Percentiles rank a stretch among this genome's conserved stretches.
These are phyloP conservation scores for Cercospora citrullina DNA, from an alignment of 2,329 filamentous ascomycete genomes.

Conservation along the genomic window DNA sequence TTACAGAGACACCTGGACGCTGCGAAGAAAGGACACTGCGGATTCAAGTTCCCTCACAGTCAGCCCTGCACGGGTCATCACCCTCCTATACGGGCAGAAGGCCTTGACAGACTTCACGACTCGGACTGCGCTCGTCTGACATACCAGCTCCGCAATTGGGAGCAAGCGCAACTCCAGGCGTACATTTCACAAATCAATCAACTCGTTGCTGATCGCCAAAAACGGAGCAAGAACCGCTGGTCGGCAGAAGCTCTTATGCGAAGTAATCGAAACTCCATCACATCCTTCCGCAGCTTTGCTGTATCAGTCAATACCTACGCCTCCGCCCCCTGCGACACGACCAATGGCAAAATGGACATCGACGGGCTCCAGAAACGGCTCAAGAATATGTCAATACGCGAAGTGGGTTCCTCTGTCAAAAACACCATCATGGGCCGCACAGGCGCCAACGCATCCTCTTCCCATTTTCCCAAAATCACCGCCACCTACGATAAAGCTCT, in stretches of 20 bases:
- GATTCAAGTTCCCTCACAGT: slow-evolving; percentile 31
- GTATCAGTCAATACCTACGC: slow-evolving; percentile 32
- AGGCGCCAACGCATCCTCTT: slow-evolving; percentile 6
- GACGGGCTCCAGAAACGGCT: slow-evolving; percentile 30
- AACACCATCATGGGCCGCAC: slow-evolving; percentile 8
- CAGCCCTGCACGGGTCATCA: slow-evolving; percentile 32
- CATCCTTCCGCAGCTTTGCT: slow-evolving; percentile 28
- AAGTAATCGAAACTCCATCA: slow-evolving; percentile 19
- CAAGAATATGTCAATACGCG: slow-evolving; percentile 29
- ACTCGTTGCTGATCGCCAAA: slow-evolving; percentile 24
- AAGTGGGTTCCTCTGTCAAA: slow-evolving; percentile 17
- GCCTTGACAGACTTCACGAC: slow-evolving; percentile 24
- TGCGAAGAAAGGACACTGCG: slow-evolving; percentile 30
- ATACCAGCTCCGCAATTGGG: slow-evolving; percentile 32
- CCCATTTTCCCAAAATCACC: slow-evolving; percentile 8
- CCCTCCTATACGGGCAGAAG: slow-evolving; percentile 21
- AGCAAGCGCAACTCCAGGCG: slow-evolving; percentile 31
- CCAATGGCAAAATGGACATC: slow-evolving; percentile 30
- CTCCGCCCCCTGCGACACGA: slow-evolving; percentile 32
- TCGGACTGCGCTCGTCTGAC: slow-evolving; percentile 29
- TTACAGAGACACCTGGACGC: slow-evolving; percentile 26
- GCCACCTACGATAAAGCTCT: slow-evolving; percentile 24
- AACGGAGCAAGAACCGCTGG: slow-evolving; percentile 25
- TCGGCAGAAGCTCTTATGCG: slow-evolving; percentile 30
- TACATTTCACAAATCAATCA: slow-evolving; percentile 32